A percentile compares a stretch with the other conserved stretches of the same genome.
phyloP scores from a whole-genome alignment of 441 rosid species.

The Bruguiera hainesii region DNA sequence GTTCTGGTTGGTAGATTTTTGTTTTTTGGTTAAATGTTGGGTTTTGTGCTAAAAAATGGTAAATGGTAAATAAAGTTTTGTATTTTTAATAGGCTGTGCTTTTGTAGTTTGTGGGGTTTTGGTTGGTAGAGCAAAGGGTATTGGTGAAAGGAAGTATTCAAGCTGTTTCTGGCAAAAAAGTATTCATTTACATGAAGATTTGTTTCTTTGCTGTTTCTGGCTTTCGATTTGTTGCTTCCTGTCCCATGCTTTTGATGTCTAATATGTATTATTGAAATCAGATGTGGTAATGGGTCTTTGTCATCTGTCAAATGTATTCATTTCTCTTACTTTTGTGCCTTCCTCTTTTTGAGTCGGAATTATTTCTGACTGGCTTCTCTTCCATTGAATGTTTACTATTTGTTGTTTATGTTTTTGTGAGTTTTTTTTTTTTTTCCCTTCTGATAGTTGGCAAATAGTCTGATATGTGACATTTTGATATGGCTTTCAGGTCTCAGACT shows the following conservation, averaged over 20 bases:
- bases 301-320: no score
- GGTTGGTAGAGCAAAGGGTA: not conserved
- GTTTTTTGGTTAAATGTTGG: not conserved
- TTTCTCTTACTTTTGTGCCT: no score
- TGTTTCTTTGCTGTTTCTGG: not conserved
- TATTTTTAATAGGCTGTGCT: not conserved
- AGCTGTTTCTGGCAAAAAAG: not conserved
- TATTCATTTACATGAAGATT: no score
- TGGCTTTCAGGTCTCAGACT: conserved; percentile 14
- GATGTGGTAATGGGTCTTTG: no score
- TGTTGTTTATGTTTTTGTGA: not conserved
- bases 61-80: not conserved
- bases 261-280: no score
- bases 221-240: not conserved
- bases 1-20: not conserved
- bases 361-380: no score
- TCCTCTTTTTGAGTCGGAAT: no score
- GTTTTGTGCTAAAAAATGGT: not conserved
- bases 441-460: not conserved
- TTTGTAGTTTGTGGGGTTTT: not conserved
- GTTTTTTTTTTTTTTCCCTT: not conserved
- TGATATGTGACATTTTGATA: conserved; percentile 1
- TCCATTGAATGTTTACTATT: no score
- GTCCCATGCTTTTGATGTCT: no score
- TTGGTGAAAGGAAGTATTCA: not conserved